These are phyloP conservation scores for Psilocybe mexicana DNA, from an alignment of 1,284 basidiomycete genomes.

Conservation along the genomic window DNA sequence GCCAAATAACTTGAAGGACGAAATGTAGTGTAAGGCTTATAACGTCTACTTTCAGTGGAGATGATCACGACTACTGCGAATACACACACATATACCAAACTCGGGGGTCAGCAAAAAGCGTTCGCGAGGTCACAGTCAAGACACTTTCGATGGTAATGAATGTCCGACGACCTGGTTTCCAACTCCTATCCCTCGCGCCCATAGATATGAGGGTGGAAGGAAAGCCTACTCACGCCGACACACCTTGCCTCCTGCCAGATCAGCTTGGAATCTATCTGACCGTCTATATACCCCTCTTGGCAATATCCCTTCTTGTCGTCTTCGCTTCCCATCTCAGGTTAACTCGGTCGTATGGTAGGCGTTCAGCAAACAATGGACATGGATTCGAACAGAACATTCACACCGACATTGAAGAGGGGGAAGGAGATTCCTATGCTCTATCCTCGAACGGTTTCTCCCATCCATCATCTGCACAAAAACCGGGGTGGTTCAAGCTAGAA, in stretches of 20 bases:
- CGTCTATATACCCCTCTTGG: slow-evolving; percentile 52
- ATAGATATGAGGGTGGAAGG: slow-evolving; percentile 25
- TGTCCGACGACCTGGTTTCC: slow-evolving; percentile 79
- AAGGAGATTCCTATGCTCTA: slow-evolving; percentile 6
- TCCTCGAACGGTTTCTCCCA: slow-evolving; percentile 7
- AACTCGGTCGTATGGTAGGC: neutral
- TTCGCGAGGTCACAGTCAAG: slow-evolving; percentile 78
- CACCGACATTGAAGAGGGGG: slow-evolving; percentile 6
- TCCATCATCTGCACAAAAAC: slow-evolving; percentile 2
- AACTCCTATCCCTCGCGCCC: slow-evolving; percentile 74
- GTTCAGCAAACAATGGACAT: neutral
- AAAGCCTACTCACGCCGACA: slow-evolving; percentile 45
- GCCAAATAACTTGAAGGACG: slow-evolving; percentile 19
- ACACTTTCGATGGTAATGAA: slow-evolving; percentile 82
- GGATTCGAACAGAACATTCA: slow-evolving; percentile 4
- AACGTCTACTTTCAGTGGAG: slow-evolving; percentile 55
- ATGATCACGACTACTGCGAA: slow-evolving; percentile 92
- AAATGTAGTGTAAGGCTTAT: neutral
- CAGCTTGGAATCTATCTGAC: slow-evolving; percentile 65
- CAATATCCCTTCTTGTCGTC: slow-evolving; percentile 44
- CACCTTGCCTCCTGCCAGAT: slow-evolving; percentile 73
- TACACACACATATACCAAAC: slow-evolving; percentile 51
- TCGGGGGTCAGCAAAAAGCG: slow-evolving; percentile 24
- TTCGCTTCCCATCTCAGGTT: slow-evolving; percentile 31
- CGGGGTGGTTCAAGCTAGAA: slow-evolving; percentile 15